Evolutionary conservation across 2,329 filamentous ascomycete species (phyloP).

Genomic region (Aspergillus viridinutans): DNA sequence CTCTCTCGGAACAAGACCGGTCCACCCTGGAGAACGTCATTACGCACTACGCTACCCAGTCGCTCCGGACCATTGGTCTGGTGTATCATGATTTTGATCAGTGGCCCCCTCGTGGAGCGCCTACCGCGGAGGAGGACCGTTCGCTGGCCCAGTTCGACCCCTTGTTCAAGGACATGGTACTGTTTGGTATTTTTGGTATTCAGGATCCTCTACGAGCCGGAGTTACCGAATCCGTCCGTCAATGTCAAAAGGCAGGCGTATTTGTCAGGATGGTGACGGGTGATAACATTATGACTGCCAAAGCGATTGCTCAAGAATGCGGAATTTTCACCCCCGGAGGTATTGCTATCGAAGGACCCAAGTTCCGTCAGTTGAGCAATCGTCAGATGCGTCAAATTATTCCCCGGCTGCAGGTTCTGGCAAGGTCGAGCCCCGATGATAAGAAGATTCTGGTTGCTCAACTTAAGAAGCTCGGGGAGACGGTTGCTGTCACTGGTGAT

Average conservation of each 20-base stretch:
- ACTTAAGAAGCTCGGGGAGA: conserved; percentile 69
- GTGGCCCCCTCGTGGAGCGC: conserved; percentile 71
- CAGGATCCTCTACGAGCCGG: conserved; percentile 74
- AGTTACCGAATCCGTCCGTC: conserved; percentile 67
- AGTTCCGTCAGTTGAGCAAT: conserved; percentile 68
- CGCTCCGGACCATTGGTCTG: conserved; percentile 78
- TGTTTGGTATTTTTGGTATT: conserved; percentile 70
- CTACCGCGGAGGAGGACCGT: conserved; percentile 53
- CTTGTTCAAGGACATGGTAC: conserved; percentile 63
- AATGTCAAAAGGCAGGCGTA: conserved; percentile 72
- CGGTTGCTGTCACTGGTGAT: conserved; percentile 77
- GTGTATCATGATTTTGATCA: conserved; percentile 77
- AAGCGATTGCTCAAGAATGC: conserved; percentile 74
- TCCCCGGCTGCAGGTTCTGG: conserved; percentile 66
- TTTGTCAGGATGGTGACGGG: conserved; percentile 82
- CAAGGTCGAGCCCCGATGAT: conserved; percentile 70
- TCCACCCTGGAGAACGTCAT: conserved; percentile 64
- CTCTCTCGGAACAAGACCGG: conserved; percentile 55
- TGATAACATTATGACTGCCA: conserved; percentile 74
- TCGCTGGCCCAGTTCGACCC: conserved; percentile 63
- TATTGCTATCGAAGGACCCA: conserved; percentile 72
- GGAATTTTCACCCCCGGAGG: conserved; percentile 67
- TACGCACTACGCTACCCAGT: conserved; percentile 71
- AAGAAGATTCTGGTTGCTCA: conserved; percentile 69
- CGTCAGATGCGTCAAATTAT: conserved; percentile 64